Evolutionary conservation across 2,329 filamentous ascomycete species (phyloP).

Genomic region (Aspergillus fumigatiaffinis): DNA sequence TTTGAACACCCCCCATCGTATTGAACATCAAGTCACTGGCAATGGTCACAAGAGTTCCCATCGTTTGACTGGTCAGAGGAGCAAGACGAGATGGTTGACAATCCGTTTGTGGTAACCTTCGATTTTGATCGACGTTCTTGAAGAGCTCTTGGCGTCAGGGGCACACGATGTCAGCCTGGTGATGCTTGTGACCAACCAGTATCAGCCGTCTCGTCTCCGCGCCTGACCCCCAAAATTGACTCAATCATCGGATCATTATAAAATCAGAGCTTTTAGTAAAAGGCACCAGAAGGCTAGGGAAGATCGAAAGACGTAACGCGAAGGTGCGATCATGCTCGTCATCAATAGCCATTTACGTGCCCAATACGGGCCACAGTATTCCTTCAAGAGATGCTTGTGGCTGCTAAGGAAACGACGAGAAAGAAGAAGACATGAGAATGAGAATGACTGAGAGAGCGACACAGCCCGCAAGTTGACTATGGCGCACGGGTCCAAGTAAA

Average conservation of each 20-base stretch:
- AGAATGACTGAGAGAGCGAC: neutral
- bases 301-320: neutral
- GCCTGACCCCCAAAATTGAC: neutral
- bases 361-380: neutral
- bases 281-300: neutral
- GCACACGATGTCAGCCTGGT: constrained; percentile 1
- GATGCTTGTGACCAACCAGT: constrained; percentile 3
- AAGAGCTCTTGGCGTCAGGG: neutral
- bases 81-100: neutral
- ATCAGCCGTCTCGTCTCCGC: neutral
- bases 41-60: neutral
- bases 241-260: neutral
- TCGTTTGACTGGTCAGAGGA: neutral
- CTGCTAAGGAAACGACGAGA: neutral
- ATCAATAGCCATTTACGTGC: neutral
- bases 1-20: neutral
- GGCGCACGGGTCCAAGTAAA: neutral
- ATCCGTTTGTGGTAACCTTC: neutral
- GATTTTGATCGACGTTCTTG: neutral
- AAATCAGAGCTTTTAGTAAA: neutral
- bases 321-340: neutral
- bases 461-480: neutral
- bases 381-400: neutral
- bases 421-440: neutral
- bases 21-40: neutral